A percentile compares a stretch with the other conserved stretches of the same genome.
phyloP scores from a whole-genome alignment of 208 protist genomes.

The Leishmania arabica region DNA sequence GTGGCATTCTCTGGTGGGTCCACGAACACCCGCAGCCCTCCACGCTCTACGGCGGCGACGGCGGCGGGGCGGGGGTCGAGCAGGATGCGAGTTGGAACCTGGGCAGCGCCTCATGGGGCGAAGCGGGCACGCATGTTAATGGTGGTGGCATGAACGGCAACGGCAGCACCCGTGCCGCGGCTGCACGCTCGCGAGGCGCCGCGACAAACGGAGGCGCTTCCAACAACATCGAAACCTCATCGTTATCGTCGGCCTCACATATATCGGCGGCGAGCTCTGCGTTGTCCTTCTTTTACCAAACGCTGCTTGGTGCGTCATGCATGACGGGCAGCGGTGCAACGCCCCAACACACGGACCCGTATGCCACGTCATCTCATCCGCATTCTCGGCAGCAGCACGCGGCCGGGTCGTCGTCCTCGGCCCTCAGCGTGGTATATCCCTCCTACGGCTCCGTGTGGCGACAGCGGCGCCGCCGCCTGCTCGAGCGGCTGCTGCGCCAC shows the following conservation, averaged over 20 bases:
- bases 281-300: conserved; percentile 17
- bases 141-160: neutral
- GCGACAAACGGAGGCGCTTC: neutral
- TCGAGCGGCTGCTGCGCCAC: conserved; percentile 27
- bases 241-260: neutral
- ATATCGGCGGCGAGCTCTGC: neutral
- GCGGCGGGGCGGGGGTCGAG: neutral
- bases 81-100: neutral
- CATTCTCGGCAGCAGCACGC: neutral
- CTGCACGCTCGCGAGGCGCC: neutral
- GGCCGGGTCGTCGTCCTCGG: neutral
- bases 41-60: conserved; percentile 9
- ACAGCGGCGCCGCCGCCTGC: conserved; percentile 25
- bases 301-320: conserved; percentile 10
- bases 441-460: conserved; percentile 14
- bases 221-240: neutral
- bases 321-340: conserved; percentile 4
- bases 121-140: neutral
- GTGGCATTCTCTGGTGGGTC: conserved; percentile 18
- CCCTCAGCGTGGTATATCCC: neutral
- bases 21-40: conserved; percentile 16
- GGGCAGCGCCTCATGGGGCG: neutral
- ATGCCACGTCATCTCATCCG: neutral
- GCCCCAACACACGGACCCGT: no score
- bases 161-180: neutral